Evolutionary conservation across 305 asterid genomes (phyloP).

Genomic region (Solanum chacoense): DNA sequence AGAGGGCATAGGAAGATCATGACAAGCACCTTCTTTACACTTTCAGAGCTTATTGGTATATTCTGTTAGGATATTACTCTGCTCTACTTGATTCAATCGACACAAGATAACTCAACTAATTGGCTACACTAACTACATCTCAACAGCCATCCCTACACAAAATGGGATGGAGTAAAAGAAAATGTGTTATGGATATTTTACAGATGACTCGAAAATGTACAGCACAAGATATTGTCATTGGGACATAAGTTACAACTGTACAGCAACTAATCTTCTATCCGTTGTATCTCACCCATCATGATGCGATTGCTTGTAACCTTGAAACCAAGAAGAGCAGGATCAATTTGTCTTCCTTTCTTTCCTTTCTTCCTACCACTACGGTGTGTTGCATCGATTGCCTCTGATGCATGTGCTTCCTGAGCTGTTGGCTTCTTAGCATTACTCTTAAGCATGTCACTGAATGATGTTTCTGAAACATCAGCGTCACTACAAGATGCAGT

Average conservation of each 20-base stretch:
- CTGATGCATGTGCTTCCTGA: conserved; percentile 45
- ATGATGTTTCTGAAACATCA: conserved; percentile 83
- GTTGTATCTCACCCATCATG: conserved; percentile 97
- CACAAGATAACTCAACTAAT: not conserved
- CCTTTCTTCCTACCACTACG: conserved; percentile 82
- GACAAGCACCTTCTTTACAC: not conserved
- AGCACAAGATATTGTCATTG: not conserved
- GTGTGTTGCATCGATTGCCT: conserved; percentile 26
- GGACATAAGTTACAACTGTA: not conserved
- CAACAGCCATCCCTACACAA: not conserved
- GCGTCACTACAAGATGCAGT: conserved; percentile 66
- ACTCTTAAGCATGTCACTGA: conserved; percentile 97
- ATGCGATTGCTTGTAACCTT: conserved; percentile 96
- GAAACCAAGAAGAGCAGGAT: conserved; percentile 97
- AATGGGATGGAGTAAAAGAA: not conserved
- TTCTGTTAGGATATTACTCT: not conserved
- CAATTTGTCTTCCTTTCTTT: conserved; percentile 90
- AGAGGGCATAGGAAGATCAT: not conserved
- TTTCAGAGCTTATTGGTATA: not conserved
- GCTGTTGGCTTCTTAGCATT: conserved; percentile 47
- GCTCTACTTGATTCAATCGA: not conserved
- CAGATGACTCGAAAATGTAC: not conserved
- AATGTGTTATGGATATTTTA: not conserved
- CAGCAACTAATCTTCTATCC: conserved; percentile 56
- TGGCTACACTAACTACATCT: not conserved